A percentile compares a stretch with the other conserved stretches of the same genome.
These are phyloP conservation scores for Hysterangium stoloniferum DNA, from an alignment of 768 basidiomycete species.

Conservation along the genomic window DNA sequence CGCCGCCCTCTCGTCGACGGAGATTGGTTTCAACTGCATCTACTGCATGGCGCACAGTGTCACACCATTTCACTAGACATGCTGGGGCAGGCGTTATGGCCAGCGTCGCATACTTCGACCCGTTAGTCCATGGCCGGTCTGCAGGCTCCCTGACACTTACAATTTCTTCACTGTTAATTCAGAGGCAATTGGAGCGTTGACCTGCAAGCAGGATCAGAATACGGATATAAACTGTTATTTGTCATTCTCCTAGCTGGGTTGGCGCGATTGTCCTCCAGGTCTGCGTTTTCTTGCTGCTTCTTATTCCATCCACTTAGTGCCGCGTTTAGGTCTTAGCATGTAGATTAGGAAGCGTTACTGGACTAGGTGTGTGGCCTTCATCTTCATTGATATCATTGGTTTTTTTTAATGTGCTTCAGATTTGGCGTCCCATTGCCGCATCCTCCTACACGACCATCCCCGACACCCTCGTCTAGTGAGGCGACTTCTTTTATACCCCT, in stretches of 20 bases:
- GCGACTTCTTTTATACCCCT: slow-evolving; percentile 55
- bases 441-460: slow-evolving; percentile 57
- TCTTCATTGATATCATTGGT: no score
- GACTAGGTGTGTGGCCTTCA: slow-evolving; percentile 50
- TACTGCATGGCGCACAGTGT: slow-evolving; percentile 12
- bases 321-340: slow-evolving; percentile 65
- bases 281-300: no score
- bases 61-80: slow-evolving; percentile 50
- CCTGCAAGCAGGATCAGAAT: slow-evolving; percentile 77
- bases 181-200: slow-evolving; percentile 91
- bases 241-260: slow-evolving; percentile 76
- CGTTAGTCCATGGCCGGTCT: slow-evolving; percentile 53
- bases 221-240: slow-evolving; percentile 82
- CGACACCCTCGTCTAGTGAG: slow-evolving; percentile 49
- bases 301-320: no score
- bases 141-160: no score
- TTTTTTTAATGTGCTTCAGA: slow-evolving; percentile 31
- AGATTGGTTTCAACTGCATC: background rate
- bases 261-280: slow-evolving; percentile 83
- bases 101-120: slow-evolving; percentile 84
- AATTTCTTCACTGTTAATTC: background rate
- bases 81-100: slow-evolving; percentile 82
- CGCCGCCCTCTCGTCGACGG: background rate
- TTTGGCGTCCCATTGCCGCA: slow-evolving; percentile 55
- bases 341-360: slow-evolving; percentile 76